Evolutionary conservation across 108 stramenopile genomes (phyloP).

Genomic region (Epipyxis sp.): DNA sequence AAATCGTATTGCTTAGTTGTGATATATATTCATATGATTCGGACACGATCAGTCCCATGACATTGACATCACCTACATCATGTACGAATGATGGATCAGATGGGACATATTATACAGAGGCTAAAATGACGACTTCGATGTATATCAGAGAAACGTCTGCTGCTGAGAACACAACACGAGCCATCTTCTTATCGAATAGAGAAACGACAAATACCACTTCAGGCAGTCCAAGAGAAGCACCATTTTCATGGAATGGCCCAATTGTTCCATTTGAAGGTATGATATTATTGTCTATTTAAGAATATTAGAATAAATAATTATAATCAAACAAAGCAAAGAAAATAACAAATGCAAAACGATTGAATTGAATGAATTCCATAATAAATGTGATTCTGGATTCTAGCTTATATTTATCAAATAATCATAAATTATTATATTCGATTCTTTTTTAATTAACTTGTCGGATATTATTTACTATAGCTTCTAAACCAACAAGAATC

Average conservation of each 20-base stretch:
- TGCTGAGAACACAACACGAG: constrained; percentile 22
- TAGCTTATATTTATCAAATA: no score
- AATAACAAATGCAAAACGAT: no score
- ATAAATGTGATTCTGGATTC: no score
- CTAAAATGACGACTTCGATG: constrained; percentile 21
- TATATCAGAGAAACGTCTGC: background rate
- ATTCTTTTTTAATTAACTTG: no score
- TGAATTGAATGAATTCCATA: no score
- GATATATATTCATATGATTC: constrained; percentile 42
- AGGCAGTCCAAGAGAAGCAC: constrained; percentile 27
- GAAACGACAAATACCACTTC: constrained; percentile 28
- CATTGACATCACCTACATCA: background rate
- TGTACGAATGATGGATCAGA: background rate
- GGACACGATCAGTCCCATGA: background rate
- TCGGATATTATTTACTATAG: no score
- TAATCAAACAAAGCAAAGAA: no score
- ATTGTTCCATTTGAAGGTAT: constrained; percentile 36
- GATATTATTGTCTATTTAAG: no score
- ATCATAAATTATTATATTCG: no score
- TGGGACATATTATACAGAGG: constrained; percentile 15
- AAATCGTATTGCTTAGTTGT: background rate
- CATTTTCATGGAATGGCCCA: constrained; percentile 44
- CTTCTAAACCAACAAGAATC: constrained; percentile 33
- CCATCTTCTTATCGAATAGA: constrained; percentile 28
- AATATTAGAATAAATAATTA: no score